Base-by-base conservation (phyloP, 1,139 yeast species). In the Geotrichum phurueaensis region DNA sequence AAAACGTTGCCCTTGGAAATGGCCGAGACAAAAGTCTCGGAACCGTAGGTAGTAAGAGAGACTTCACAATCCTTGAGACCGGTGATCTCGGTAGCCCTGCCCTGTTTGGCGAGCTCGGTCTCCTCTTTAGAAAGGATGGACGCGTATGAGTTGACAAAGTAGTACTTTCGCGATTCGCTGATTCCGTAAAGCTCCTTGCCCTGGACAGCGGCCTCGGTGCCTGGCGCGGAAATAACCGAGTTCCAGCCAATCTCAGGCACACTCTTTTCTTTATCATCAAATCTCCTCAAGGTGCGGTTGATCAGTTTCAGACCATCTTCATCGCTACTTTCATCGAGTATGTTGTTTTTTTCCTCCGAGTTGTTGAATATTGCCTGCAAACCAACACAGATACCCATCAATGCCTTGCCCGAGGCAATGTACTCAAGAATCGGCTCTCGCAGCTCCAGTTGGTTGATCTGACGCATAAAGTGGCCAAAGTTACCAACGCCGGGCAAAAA, bases 161-260 rank as follows among this genome's bases (percentile, higher is more conserved):
- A 94, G 75, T 89, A 94, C 71, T 89, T 87, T 66, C 82, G 82
- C 56, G 74, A 75, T 22, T 86, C 84, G 65, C 85, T 82, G 59
- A 91, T 75, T 2, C 88, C 87, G 70, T 79, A 91, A 39, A 88
- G 76, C 1, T 83, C 75, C 29, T 74, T 67, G 25, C 62, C 59
- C 10, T 68, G 61, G 6, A 65, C 61, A 18, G 63, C 51, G 29
- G 56, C 18, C 33, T 36, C 12, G 18, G 57, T 51, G 36, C 20
- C 58, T 29, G 57, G 54, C 29, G 61, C 54, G n/a, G 20, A 65
- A 53, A 54, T 65, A 13, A 68, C 72, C 7, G 79, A 75, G 72
- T 91, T 94, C 99, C 99, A 94, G 23, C 99, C 99, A 67, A 94
- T 94, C 66, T 89, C 94, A 2, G 99, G 99, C 1, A 94, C 99